Evolutionary conservation across 495 filamentous ascomycete species (phyloP).

Genomic region (Penicillium salamii): DNA sequence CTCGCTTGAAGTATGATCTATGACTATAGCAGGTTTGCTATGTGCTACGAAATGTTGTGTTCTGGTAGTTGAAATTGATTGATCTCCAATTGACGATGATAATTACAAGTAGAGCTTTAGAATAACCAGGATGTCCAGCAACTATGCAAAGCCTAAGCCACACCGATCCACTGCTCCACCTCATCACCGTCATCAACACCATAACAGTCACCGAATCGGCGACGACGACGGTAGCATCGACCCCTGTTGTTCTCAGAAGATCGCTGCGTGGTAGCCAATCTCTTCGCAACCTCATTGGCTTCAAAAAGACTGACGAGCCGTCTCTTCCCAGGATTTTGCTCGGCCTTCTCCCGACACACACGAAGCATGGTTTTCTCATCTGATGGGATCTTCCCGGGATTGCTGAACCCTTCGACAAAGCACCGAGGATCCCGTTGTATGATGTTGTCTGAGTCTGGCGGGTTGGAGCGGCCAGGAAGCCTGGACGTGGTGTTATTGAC

Average conservation of each 20-base stretch:
- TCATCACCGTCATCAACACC: neutral
- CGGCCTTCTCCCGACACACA: constrained; percentile 19
- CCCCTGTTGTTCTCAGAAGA: neutral
- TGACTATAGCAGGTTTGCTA: too few relatives aligned
- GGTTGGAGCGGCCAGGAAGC: constrained; percentile 9
- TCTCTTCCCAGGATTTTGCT: constrained; percentile 39
- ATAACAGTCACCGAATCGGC: too few relatives aligned
- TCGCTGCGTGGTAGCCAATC: constrained; percentile 43
- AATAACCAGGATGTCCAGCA: too few relatives aligned
- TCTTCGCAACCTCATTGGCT: constrained; percentile 69
- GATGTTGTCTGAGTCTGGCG: neutral
- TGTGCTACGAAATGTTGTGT: too few relatives aligned
- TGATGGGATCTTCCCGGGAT: neutral
- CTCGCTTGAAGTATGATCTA: too few relatives aligned
- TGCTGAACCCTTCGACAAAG: constrained; percentile 20
- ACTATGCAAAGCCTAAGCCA: too few relatives aligned
- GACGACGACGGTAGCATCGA: neutral
- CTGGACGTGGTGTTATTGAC: constrained; percentile 28
- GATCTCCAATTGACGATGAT: too few relatives aligned
- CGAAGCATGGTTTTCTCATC: constrained; percentile 14
- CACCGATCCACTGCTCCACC: neutral
- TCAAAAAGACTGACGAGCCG: constrained; percentile 65
- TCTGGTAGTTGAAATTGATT: too few relatives aligned
- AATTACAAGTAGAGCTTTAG: too few relatives aligned
- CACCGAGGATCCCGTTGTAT: constrained; percentile 2